Base-by-base conservation (phyloP, 2,329 filamentous ascomycete genomes). In the Paracorniculantispora psalliotae region DNA sequence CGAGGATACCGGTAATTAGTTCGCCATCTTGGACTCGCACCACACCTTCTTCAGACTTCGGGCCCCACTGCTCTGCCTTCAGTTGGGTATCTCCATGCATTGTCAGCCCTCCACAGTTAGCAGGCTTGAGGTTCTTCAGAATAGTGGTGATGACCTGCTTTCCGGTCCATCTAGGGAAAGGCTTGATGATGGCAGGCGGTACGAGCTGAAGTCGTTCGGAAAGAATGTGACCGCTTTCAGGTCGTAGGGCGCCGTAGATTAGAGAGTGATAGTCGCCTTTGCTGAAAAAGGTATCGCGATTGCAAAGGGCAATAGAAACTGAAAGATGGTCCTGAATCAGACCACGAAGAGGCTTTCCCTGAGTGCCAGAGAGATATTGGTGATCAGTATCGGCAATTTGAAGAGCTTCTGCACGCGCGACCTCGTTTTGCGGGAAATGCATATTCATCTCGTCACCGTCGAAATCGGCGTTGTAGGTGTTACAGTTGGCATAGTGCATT, bases 361-460 rank as follows among this genome's bases (percentile, higher is more conserved):
- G 90, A 3, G 94, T 99, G 21, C 89, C 91, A 35, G 92, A 96
- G 37, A 99, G 83, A 71, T 99, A 99, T 68, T 99, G 94, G 69
- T 97, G 92, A 71, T 99, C 93, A 2, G 94, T 97, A 71, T 97
- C 93, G 39, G 94, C 94, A 67, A 99, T 88, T 65, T 92, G 90
- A 65, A 96, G 82, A 2, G 94, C 94, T 76, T 99, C 94, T 2
- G 93, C 90, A 66, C 94, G 84, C 17, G 94, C 94, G 64, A 97
- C 81, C 71, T 97, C 96, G 66, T 96, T 97, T 67, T 99, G 94
- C 1, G 94, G 94, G 69, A 99, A 97, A 75, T 99, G 94, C 92
- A 99, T 96, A 73, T 99, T 99, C 94, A 99, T 99, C 74, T 99
- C 94, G 71, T 99, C 94, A 73, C 94, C 94, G 69, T 99, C 96